phyloP scores from a whole-genome alignment of 1,139 yeast genomes.

The Lodderomyces beijingensis region DNA sequence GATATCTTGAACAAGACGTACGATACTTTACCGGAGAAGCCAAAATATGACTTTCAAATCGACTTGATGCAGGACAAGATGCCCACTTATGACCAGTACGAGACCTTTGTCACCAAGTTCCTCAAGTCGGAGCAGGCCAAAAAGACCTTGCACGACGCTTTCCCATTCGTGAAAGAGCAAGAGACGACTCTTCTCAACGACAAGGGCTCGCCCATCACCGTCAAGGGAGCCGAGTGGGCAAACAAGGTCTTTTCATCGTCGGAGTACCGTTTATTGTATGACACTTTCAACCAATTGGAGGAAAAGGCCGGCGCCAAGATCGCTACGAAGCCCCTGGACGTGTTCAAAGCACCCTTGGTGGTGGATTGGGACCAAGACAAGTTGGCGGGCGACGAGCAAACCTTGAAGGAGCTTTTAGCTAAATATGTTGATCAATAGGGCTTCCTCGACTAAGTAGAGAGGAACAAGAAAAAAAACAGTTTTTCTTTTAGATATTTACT shows the following conservation, averaged over 20 bases:
- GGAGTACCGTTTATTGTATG: constrained; percentile 38
- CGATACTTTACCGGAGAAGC: constrained; percentile 16
- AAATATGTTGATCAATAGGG: constrained; percentile 19
- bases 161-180: constrained; percentile 36
- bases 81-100: constrained; percentile 45
- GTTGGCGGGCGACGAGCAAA: constrained; percentile 38
- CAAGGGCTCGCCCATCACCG: constrained; percentile 18
- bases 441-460: constrained; percentile 1
- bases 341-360: constrained; percentile 42
- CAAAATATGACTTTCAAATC: constrained; percentile 24
- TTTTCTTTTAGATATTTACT: too few species aligned
- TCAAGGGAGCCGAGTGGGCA: constrained; percentile 25
- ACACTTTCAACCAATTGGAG: constrained; percentile 32
- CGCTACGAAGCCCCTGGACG: constrained; percentile 29
- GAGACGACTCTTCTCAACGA: constrained; percentile 11
- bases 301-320: constrained; percentile 19
- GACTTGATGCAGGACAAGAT: constrained; percentile 38
- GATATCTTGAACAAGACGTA: constrained; percentile 31
- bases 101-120: constrained; percentile 25
- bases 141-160: constrained; percentile 27
- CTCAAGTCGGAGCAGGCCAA: constrained; percentile 24
- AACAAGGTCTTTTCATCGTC: constrained; percentile 34
- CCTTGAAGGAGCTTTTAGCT: constrained; percentile 27
- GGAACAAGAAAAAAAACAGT: neutral
- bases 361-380: constrained; percentile 47